Percentiles rank a stretch among this genome's conserved stretches.
Conservation (phyloP, 441 rosid species). For the Gossypium trilobum region DNA sequence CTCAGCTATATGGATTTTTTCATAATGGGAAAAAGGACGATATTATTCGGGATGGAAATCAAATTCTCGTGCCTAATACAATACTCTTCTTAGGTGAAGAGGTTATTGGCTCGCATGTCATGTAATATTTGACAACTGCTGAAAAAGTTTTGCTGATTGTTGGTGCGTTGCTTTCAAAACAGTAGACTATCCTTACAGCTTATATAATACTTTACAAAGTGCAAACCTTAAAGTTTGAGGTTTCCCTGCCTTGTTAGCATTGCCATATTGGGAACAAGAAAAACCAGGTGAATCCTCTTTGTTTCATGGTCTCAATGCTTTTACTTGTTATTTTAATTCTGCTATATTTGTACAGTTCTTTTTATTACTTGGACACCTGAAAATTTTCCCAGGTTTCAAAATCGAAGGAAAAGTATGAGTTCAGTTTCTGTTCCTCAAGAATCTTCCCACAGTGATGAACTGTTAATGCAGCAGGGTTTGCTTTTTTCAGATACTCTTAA, state of each 20-base stretch:
- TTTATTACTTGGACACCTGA: not conserved
- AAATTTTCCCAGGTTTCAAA: not conserved
- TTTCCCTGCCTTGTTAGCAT: conserved; percentile 1
- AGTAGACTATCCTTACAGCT: not conserved
- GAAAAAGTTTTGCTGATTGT: not conserved
- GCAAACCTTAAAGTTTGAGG: conserved; percentile 11
- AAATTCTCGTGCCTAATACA: no score
- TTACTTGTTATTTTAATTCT: not conserved
- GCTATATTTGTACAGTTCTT: not conserved
- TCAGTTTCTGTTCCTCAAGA: conserved; percentile 37
- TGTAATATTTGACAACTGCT: not conserved
- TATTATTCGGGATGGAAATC: no score
- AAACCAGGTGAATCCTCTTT: not conserved
- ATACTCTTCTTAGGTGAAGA: no score
- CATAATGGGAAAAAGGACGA: no score
- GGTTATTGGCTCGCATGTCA: not conserved
- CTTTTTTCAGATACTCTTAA: conserved; percentile 57
- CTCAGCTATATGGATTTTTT: not conserved
- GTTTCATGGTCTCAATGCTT: not conserved
- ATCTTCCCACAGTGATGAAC: conserved; percentile 55
- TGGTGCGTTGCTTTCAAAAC: conserved; percentile 19
- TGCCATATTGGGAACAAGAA: not conserved
- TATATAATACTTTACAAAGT: not conserved
- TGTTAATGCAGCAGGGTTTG: conserved; percentile 61
- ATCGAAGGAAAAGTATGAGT: conserved; percentile 28